Evolutionary conservation across 2,329 filamentous ascomycete genomes (phyloP), one percentile per base, ranked within the genome.

Genomic region (Venturia asperata): DNA sequence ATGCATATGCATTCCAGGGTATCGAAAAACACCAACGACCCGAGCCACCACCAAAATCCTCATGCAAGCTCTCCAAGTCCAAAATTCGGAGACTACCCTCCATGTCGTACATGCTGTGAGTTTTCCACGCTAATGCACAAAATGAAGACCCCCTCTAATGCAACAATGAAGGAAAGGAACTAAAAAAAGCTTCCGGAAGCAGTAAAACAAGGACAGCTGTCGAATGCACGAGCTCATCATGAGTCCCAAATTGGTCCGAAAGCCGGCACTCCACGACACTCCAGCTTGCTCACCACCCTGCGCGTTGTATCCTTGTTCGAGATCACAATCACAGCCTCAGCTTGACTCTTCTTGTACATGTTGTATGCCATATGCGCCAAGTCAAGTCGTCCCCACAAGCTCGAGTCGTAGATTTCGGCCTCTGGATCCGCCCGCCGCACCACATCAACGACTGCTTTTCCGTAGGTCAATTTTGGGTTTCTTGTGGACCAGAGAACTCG

Each of bases 171-270:
- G 2, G 13, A 1, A 52, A 4, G 5, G 13, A 52, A 5, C 15
- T 17, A 11, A 52, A 27, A 17, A 27, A 5, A 15, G 27, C 21
- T 5, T 10, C 24, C 21, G 21, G 21, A 27, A 27, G 47, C 47
- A 52, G 47, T 15, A 19, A 34, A 58, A 24, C 7, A 58, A 58
- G 27, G 27, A n/a, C 6, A 37, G 7, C 19, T 37, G 19, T 17
- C 9, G 3, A 30, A 24, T 24, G 15, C 49, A 62, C 17, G 10
- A n/a, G 15, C 43, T 39, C 30, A 19, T 67, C 52, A 67, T 19
- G 68, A 74, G 64, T 77, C 75, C 62, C 74, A 77, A 24, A 77
- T 74, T 15, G 75, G 72, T 4, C 74, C 74, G 68, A 71, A 77
- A 0, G 75, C 74, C 9, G 72, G 70, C 11, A 77, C 68, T 0